These are phyloP conservation scores for Dioszegia crocea DNA, from an alignment of 768 basidiomycete species.

Conservation along the genomic window DNA sequence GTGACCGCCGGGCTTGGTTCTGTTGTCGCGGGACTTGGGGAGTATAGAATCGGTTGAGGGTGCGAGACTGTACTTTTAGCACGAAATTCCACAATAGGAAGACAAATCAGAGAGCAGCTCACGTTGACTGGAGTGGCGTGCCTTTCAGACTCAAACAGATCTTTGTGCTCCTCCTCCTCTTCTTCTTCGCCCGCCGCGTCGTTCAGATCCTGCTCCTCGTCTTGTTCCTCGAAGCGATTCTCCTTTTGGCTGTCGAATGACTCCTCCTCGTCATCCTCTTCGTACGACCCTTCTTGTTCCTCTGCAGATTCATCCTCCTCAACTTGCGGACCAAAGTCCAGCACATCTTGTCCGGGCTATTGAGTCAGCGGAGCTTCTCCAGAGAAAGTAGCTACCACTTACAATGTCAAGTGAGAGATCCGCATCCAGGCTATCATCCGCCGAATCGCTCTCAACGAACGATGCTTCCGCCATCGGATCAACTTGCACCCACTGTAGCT, in stretches of 20 bases:
- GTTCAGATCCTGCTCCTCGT: background rate
- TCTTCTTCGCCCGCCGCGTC: conserved; percentile 1
- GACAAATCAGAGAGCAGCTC: background rate
- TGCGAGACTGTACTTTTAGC: conserved; percentile 5
- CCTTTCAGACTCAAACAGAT: background rate
- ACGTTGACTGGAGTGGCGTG: background rate
- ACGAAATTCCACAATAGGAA: background rate
- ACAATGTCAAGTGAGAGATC: conserved; percentile 40
- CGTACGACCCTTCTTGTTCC: conserved; percentile 1
- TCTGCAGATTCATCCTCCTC: background rate
- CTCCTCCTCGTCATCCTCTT: conserved; percentile 16
- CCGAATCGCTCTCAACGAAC: conserved; percentile 59
- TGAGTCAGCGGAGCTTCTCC: background rate
- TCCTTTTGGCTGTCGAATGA: conserved; percentile 1
- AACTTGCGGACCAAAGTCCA: background rate
- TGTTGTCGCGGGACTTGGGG: conserved; percentile 30
- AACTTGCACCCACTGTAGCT: conserved; percentile 26
- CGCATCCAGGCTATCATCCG: conserved; percentile 54
- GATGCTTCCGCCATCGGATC: conserved; percentile 24
- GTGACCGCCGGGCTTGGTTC: conserved; percentile 26
- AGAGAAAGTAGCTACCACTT: conserved; percentile 2
- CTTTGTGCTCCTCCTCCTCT: background rate
- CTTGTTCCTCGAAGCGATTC: conserved; percentile 13
- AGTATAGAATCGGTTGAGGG: conserved; percentile 33
- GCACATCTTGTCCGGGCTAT: conserved; percentile 5